Percentiles rank a stretch among this genome's conserved stretches.
These are phyloP conservation scores for Pleurotus cornucopiae DNA, from an alignment of 768 basidiomycete genomes.

Conservation along the genomic window DNA sequence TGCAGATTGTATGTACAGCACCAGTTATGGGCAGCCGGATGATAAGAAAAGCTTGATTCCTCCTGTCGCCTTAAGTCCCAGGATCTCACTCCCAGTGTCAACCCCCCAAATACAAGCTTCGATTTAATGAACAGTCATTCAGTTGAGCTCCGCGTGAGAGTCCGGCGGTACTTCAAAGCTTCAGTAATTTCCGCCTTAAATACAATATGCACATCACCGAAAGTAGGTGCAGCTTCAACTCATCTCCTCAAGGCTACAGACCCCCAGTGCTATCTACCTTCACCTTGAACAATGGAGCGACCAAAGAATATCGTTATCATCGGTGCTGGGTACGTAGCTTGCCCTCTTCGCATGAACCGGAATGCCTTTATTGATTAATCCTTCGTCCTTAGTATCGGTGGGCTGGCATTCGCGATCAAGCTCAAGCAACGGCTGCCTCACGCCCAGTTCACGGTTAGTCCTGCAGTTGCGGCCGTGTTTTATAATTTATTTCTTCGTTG, in stretches of 20 bases:
- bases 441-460: neutral
- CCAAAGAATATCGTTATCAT: neutral
- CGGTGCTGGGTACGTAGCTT: neutral
- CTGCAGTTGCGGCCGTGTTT: constrained; percentile 4
- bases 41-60: too few relatives aligned
- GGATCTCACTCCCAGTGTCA: too few relatives aligned
- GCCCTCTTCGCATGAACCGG: neutral
- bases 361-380: neutral
- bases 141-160: too few relatives aligned
- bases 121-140: too few relatives aligned
- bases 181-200: too few relatives aligned
- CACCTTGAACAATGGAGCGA: neutral
- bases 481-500: neutral
- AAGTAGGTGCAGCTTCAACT: too few relatives aligned
- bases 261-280: neutral
- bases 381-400: constrained; percentile 28
- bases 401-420: constrained; percentile 38
- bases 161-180: too few relatives aligned
- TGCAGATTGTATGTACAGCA: too few relatives aligned
- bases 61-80: too few relatives aligned
- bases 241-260: neutral
- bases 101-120: too few relatives aligned
- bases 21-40: too few relatives aligned
- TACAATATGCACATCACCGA: too few relatives aligned
- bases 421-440: constrained; percentile 26